These are phyloP conservation scores for Cadophora sp. DNA, from an alignment of 2,329 filamentous ascomycete species.

Conservation along the genomic window DNA sequence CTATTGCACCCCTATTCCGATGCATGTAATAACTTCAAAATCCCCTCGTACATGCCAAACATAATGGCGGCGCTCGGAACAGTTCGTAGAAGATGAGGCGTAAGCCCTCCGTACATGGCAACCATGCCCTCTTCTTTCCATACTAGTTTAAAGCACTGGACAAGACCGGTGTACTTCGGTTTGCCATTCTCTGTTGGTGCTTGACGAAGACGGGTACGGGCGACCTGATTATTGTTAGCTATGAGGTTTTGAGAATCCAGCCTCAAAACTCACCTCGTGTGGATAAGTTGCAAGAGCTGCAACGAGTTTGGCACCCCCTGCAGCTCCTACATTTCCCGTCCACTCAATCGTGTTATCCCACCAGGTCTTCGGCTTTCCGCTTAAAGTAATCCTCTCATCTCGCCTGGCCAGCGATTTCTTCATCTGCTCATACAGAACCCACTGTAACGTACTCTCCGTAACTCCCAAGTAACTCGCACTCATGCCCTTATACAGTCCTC, in stretches of 20 bases:
- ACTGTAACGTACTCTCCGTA: constrained; percentile 88
- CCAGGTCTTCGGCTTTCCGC: constrained; percentile 66
- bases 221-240: constrained; percentile 58
- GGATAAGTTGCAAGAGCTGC: constrained; percentile 89
- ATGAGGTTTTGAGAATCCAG: neutral
- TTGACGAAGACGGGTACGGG: constrained; percentile 83
- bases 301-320: constrained; percentile 84
- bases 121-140: constrained; percentile 88
- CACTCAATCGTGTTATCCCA: constrained; percentile 81
- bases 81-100: constrained; percentile 87
- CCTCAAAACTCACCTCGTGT: constrained; percentile 71
- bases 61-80: constrained; percentile 95
- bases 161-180: constrained; percentile 85
- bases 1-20: constrained; percentile 31
- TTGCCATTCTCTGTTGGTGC: constrained; percentile 75
- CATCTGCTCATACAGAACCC: constrained; percentile 93
- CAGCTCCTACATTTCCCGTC: constrained; percentile 79
- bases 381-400: constrained; percentile 62
- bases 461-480: constrained; percentile 92
- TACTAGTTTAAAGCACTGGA: constrained; percentile 87
- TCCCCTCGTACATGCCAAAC: constrained; percentile 78
- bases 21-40: constrained; percentile 45
- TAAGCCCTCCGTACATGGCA: constrained; percentile 87
- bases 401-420: constrained; percentile 75
- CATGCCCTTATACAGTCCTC: constrained; percentile 87